Conservation (phyloP, 2,329 filamentous ascomycete species). For the Neonectria punicea region DNA sequence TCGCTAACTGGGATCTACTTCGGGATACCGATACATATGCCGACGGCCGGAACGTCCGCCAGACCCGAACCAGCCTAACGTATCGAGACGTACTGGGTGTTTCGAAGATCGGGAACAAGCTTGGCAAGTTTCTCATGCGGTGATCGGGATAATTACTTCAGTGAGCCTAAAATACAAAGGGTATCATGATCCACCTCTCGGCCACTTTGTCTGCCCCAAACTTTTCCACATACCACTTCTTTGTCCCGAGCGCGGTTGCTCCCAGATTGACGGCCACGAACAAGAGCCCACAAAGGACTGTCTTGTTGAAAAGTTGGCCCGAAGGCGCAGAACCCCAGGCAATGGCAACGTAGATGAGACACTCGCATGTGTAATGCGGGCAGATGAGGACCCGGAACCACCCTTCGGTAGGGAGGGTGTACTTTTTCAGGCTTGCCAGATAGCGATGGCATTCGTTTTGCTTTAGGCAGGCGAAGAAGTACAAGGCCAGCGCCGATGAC, state of each 20-base stretch:
- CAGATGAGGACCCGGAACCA: slow-evolving; percentile 80
- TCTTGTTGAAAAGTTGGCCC: slow-evolving; percentile 74
- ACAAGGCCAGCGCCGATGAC: slow-evolving; percentile 66
- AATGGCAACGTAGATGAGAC: slow-evolving; percentile 83
- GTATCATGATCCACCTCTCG: slow-evolving; percentile 80
- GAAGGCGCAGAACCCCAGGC: slow-evolving; percentile 77
- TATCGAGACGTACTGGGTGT: slow-evolving; percentile 89
- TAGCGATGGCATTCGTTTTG: slow-evolving; percentile 81
- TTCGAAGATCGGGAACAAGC: slow-evolving; percentile 75
- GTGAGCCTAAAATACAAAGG: slow-evolving; percentile 65
- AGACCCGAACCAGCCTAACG: slow-evolving; percentile 77
- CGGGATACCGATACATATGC: slow-evolving; percentile 57
- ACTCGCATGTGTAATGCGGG: slow-evolving; percentile 93
- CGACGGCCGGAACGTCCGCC: slow-evolving; percentile 66
- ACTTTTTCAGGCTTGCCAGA: slow-evolving; percentile 78
- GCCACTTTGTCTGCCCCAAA: slow-evolving; percentile 75
- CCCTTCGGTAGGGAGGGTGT: slow-evolving; percentile 80
- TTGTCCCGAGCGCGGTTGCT: slow-evolving; percentile 81
- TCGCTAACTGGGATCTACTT: slow-evolving; percentile 79
- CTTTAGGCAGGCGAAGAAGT: slow-evolving; percentile 74
- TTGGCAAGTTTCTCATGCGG: slow-evolving; percentile 62
- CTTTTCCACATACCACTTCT: slow-evolving; percentile 79
- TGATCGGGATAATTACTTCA: slow-evolving; percentile 40
- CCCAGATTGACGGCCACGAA: slow-evolving; percentile 86
- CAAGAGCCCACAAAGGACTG: slow-evolving; percentile 73